Evolutionary conservation across 2,329 filamentous ascomycete species (phyloP).

Genomic region (Claviceps lovelessii): DNA sequence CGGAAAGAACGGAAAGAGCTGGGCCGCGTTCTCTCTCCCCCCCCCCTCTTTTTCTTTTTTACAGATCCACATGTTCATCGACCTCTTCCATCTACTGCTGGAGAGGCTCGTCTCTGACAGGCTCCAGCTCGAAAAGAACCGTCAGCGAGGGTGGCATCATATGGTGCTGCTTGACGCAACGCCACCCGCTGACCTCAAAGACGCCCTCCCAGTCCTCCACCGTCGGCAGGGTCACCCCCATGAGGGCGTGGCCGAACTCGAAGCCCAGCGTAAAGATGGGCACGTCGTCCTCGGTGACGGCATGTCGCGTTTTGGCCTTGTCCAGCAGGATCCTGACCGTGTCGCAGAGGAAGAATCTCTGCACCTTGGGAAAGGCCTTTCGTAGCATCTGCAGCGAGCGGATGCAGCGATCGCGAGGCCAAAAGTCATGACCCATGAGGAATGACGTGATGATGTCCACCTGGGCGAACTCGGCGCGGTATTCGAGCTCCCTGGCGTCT

Average conservation of each 20-base stretch:
- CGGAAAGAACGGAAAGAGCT: too few relatives aligned
- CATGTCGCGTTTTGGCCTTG: not conserved
- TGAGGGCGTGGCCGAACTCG: slow-evolving; percentile 7
- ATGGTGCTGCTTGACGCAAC: slow-evolving; percentile 5
- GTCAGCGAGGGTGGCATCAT: not conserved
- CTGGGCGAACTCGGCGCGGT: slow-evolving; percentile 5
- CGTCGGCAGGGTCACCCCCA: slow-evolving; percentile 7
- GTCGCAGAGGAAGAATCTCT: slow-evolving; percentile 6
- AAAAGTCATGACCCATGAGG: slow-evolving; percentile 11
- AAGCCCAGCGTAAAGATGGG: slow-evolving; percentile 8
- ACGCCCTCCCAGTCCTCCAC: slow-evolving; percentile 8
- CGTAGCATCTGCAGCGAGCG: slow-evolving; percentile 2
- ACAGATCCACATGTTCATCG: too few relatives aligned
- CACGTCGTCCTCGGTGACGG: slow-evolving; percentile 1
- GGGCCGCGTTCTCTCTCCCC: too few relatives aligned
- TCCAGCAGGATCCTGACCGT: not conserved
- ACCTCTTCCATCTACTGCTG: not conserved
- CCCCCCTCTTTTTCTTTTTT: too few relatives aligned
- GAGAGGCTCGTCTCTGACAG: not conserved
- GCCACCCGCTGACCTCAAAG: slow-evolving; percentile 6
- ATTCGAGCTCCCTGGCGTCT: slow-evolving; percentile 3
- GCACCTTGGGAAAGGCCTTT: slow-evolving; percentile 5
- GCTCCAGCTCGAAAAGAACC: not conserved
- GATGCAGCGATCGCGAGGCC: slow-evolving; percentile 9
- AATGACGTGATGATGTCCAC: slow-evolving; percentile 9